These are phyloP conservation scores for Sinapis alba DNA, from an alignment of 441 rosid species.

Conservation along the genomic window DNA sequence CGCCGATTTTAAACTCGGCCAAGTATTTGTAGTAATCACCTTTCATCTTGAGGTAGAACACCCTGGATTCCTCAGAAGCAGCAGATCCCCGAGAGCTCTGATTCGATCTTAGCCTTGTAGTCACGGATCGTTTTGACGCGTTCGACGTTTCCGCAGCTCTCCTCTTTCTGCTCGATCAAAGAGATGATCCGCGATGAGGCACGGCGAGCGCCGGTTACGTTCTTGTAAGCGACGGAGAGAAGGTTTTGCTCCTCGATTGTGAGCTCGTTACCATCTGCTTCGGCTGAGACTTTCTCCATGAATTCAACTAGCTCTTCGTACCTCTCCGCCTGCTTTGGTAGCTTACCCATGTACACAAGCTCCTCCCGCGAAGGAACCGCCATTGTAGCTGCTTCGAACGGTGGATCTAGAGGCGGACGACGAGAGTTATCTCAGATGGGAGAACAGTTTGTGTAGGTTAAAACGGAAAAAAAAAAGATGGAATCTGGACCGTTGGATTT, in stretches of 20 bases:
- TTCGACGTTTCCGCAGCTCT: slow-evolving; percentile 62
- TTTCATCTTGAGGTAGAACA: slow-evolving; percentile 67
- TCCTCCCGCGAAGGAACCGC: slow-evolving; percentile 4
- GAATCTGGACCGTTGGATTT: slow-evolving; percentile 2
- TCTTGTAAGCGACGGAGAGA: slow-evolving; percentile 16
- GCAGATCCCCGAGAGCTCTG: slow-evolving; percentile 64
- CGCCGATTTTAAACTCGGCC: slow-evolving; percentile 66
- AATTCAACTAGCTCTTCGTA: slow-evolving; percentile 9
- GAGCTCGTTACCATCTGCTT: slow-evolving; percentile 1
- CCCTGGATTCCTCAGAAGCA: slow-evolving; percentile 58
- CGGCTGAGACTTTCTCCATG: slow-evolving; percentile 15
- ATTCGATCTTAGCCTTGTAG: slow-evolving; percentile 62
- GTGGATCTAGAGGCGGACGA: neutral
- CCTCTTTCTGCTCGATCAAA: slow-evolving; percentile 12
- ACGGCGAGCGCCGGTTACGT: slow-evolving; percentile 6
- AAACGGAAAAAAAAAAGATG: neutral
- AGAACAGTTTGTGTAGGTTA: neutral
- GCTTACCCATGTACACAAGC: slow-evolving; percentile 8
- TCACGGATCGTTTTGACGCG: slow-evolving; percentile 63
- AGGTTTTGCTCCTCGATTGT: slow-evolving; percentile 15
- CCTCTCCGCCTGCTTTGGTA: slow-evolving; percentile 12
- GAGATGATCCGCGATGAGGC: slow-evolving; percentile 12
- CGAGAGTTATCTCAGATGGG: neutral
- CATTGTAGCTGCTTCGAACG: neutral
- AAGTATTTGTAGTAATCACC: slow-evolving; percentile 65